Evolutionary conservation across 192 early-diverging fungal species (phyloP).

Genomic region (Backusella tuberculispora): DNA sequence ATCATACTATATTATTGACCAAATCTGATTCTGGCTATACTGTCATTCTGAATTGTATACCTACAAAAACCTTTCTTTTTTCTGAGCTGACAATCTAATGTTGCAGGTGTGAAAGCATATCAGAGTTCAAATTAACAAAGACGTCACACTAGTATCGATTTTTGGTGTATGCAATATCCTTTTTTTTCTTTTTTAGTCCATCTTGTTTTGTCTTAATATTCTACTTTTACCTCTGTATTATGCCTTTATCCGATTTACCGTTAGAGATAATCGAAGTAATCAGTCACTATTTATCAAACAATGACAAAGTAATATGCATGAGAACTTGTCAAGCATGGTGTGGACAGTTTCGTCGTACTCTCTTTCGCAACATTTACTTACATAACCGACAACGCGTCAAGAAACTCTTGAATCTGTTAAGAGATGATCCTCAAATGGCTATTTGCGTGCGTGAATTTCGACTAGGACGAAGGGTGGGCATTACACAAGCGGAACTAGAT

Average conservation of each 20-base stretch:
- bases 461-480: not conserved
- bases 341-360: not conserved
- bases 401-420: not conserved
- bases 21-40: too few relatives aligned
- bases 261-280: not conserved
- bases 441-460: not conserved
- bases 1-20: too few relatives aligned
- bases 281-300: not conserved
- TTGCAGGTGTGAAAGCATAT: too few relatives aligned
- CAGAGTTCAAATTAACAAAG: too few relatives aligned
- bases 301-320: not conserved
- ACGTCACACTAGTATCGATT: too few relatives aligned
- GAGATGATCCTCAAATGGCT: not conserved
- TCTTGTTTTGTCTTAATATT: not conserved
- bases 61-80: too few relatives aligned
- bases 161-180: not conserved
- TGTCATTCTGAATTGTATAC: too few relatives aligned
- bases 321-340: not conserved
- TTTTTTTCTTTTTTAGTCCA: not conserved
- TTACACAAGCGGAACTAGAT: not conserved
- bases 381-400: conserved; percentile 3
- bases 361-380: not conserved
- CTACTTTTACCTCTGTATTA: not conserved
- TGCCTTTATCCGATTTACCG: not conserved
- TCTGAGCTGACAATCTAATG: too few relatives aligned